A percentile compares a stretch with the other conserved stretches of the same genome.
These are phyloP conservation scores for Cubamyces lactineus DNA, from an alignment of 768 basidiomycete genomes.

Conservation along the genomic window DNA sequence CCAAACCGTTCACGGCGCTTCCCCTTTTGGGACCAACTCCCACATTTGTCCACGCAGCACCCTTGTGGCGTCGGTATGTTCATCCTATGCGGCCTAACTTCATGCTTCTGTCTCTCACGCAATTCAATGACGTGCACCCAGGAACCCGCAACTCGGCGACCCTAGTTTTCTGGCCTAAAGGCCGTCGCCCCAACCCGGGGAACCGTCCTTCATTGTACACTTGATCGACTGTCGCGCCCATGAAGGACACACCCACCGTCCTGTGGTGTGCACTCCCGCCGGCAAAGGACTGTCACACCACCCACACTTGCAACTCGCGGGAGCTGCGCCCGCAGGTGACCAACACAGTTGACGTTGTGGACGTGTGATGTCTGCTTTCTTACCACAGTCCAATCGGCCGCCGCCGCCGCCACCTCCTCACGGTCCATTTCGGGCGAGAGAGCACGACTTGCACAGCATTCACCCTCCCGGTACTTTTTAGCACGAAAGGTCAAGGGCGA, in stretches of 20 bases:
- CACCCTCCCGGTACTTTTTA: not conserved
- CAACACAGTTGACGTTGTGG: not conserved
- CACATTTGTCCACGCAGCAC: conserved; percentile 2
- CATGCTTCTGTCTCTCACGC: conserved; percentile 7
- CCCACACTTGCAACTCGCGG: not conserved
- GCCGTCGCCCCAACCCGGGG: not conserved
- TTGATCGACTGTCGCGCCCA: not conserved
- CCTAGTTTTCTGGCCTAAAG: not conserved
- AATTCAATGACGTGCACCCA: conserved; percentile 4
- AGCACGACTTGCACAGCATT: conserved; percentile 8
- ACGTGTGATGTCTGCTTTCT: not conserved
- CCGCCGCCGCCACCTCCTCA: too few species aligned
- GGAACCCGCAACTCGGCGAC: conserved; percentile 12
- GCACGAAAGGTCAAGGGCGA: not conserved
- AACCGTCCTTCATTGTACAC: not conserved
- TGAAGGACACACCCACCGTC: not conserved
- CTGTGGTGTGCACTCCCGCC: not conserved
- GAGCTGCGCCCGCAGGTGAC: not conserved
- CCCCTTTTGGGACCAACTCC: not conserved
- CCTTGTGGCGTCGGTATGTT: conserved; percentile 11
- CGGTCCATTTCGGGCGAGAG: too few species aligned
- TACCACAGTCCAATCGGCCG: too few species aligned
- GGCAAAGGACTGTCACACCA: not conserved
- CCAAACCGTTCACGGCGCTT: not conserved
- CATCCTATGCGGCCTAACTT: not conserved